Conservation (phyloP, 2,329 filamentous ascomycete genomes). For the Talaromyces funiculosus region DNA sequence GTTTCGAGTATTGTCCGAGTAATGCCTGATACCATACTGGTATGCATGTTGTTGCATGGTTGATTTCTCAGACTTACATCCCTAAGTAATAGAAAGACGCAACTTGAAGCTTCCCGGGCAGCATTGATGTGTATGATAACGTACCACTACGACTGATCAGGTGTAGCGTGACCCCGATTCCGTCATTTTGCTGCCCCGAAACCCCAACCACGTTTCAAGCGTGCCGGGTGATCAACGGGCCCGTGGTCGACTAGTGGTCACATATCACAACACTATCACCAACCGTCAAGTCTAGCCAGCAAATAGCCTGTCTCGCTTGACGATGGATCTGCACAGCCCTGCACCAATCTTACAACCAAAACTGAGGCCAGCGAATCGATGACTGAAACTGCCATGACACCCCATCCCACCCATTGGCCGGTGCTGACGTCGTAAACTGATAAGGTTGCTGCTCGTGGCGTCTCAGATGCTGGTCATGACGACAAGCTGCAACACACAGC, state of each 20-base stretch:
- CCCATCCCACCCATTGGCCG: not conserved
- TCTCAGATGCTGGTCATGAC: constrained; percentile 1
- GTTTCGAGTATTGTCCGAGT: not conserved
- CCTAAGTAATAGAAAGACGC: not conserved
- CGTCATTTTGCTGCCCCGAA: not conserved
- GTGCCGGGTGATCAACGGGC: not conserved
- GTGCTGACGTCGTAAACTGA: constrained; percentile 3
- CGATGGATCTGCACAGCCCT: constrained; percentile 2
- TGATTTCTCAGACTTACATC: too few relatives aligned
- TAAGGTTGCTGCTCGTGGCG: constrained; percentile 1
- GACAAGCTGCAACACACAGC: not conserved
- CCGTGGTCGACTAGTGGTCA: not conserved
- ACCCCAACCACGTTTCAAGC: not conserved
- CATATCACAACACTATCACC: not conserved
- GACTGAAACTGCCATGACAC: too few relatives aligned
- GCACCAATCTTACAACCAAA: not conserved
- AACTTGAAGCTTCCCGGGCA: not conserved
- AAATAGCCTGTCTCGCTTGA: not conserved
- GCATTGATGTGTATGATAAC: not conserved
- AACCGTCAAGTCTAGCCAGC: not conserved
- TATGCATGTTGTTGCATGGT: not conserved
- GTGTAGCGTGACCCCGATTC: not conserved
- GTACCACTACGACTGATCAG: not conserved
- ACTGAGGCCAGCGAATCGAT: not conserved
- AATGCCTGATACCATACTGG: not conserved